Percentiles rank a stretch among this genome's conserved stretches.
Conservation (phyloP, 495 filamentous ascomycete species). For the Neurospora hispaniola region DNA sequence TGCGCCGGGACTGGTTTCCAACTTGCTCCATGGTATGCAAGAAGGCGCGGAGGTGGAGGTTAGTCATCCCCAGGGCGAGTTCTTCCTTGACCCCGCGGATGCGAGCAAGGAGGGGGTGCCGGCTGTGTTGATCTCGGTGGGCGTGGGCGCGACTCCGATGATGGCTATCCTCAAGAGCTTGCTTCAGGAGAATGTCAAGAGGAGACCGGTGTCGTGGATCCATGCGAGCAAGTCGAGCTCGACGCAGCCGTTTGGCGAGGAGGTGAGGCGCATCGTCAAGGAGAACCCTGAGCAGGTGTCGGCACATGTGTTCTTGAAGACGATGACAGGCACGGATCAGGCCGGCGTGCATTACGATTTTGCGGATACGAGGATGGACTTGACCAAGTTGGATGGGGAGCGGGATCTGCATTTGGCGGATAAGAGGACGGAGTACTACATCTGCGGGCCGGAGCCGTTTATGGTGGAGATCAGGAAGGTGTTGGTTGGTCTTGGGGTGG, state of each 20-base stretch:
- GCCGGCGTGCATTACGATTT: constrained; percentile 47
- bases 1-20: constrained; percentile 54
- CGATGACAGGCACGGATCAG: constrained; percentile 31
- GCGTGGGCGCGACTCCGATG: constrained; percentile 58
- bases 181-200: constrained; percentile 15
- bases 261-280: constrained; percentile 38
- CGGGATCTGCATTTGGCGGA: constrained; percentile 45
- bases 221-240: constrained; percentile 46
- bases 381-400: constrained; percentile 39
- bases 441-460: constrained; percentile 58
- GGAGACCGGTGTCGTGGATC: constrained; percentile 53
- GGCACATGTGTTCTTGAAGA: constrained; percentile 32
- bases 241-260: constrained; percentile 41
- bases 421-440: constrained; percentile 46
- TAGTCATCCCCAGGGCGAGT: constrained; percentile 61
- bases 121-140: constrained; percentile 57
- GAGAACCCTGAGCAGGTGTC: constrained; percentile 29
- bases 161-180: constrained; percentile 52
- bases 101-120: constrained; percentile 33
- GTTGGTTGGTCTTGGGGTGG: constrained; percentile 43
- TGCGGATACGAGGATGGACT: constrained; percentile 39
- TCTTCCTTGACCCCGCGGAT: constrained; percentile 40
- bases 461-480: constrained; percentile 46
- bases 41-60: constrained; percentile 54
- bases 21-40: constrained; percentile 50